Conservation (phyloP, 768 basidiomycete genomes). For the Lanmaoa rubissima region DNA sequence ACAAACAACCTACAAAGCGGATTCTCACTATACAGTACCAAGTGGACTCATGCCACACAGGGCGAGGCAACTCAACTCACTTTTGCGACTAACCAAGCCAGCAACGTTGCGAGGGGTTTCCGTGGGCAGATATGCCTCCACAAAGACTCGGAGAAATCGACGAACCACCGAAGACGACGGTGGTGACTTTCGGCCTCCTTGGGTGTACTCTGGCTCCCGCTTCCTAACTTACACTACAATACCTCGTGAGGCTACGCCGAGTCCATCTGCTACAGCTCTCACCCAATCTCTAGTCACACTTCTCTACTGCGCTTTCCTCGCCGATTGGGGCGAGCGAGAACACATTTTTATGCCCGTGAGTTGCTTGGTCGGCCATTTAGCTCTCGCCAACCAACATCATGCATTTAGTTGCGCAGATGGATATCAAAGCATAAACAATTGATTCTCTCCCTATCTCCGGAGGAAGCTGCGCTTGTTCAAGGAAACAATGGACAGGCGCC, state of each 20-base stretch:
- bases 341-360: conserved; percentile 69
- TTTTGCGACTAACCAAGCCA: conserved; percentile 3
- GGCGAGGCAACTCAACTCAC: conserved; percentile 5
- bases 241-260: conserved; percentile 43
- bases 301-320: conserved; percentile 57
- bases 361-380: conserved; percentile 9
- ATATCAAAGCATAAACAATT: conserved; percentile 44
- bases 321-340: conserved; percentile 68
- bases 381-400: background rate
- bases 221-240: conserved; percentile 54
- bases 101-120: background rate
- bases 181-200: conserved; percentile 55
- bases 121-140: conserved; percentile 14
- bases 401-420: conserved; percentile 59
- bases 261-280: background rate
- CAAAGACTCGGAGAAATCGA: conserved; percentile 7
- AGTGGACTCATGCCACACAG: background rate
- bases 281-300: conserved; percentile 40
- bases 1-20: too few species aligned
- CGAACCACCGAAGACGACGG: conserved; percentile 17
- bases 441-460: conserved; percentile 59
- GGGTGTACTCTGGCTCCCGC: conserved; percentile 58
- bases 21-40: too few species aligned
- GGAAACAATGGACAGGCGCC: background rate
- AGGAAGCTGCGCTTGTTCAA: conserved; percentile 39